Evolutionary conservation across 805 yeast genomes (phyloP).

Genomic region (Komagataella ulmi): DNA sequence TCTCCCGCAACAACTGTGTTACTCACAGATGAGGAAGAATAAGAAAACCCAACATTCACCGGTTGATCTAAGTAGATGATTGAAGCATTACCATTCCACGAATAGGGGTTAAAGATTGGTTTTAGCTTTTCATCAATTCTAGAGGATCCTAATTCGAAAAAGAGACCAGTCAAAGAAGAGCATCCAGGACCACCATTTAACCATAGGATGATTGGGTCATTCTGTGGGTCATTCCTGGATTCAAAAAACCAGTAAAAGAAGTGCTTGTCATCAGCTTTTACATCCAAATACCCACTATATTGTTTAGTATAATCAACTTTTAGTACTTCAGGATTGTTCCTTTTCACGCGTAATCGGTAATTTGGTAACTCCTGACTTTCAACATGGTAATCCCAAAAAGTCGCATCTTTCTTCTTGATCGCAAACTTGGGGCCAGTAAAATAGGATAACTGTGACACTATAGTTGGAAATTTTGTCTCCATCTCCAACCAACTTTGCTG

Average conservation of each 20-base stretch:
- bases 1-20: constrained; percentile 73
- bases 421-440: constrained; percentile 34
- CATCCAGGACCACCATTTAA: constrained; percentile 95
- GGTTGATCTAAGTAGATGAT: constrained; percentile 85
- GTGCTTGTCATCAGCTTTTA: constrained; percentile 75
- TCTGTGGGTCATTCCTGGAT: constrained; percentile 76
- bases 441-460: constrained; percentile 34
- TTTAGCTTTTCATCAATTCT: constrained; percentile 45
- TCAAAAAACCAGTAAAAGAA: constrained; percentile 76
- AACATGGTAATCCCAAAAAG: constrained; percentile 19
- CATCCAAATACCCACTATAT: constrained; percentile 76
- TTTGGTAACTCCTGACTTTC: constrained; percentile 18
- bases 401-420: constrained; percentile 16
- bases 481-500: constrained; percentile 50
- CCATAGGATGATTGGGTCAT: constrained; percentile 81
- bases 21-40: constrained; percentile 48
- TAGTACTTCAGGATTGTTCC: constrained; percentile 45
- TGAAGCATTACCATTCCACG: constrained; percentile 80
- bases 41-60: constrained; percentile 71
- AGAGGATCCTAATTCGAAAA: constrained; percentile 81
- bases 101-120: constrained; percentile 58
- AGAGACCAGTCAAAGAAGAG: constrained; percentile 75
- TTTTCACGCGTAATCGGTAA: constrained; percentile 48
- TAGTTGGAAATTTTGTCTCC: constrained; percentile 45
- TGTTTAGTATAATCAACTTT: constrained; percentile 79